These are phyloP conservation scores for Phaffomyces thermotolerans DNA, from an alignment of 805 yeast species.

Conservation along the genomic window DNA sequence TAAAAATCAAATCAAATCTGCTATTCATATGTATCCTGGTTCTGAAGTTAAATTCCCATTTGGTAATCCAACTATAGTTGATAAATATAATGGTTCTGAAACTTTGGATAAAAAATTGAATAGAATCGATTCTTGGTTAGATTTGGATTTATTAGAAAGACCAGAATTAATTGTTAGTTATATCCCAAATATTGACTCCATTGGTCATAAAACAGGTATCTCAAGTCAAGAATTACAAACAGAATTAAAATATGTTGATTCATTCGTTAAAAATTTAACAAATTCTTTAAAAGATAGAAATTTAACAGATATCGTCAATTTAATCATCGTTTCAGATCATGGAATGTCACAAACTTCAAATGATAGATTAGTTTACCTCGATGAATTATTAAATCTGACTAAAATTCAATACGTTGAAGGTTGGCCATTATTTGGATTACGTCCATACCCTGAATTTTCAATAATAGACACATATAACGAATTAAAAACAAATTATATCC, in stretches of 20 bases:
- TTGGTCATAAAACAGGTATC: slow-evolving; percentile 70
- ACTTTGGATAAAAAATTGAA: slow-evolving; percentile 46
- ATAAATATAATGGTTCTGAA: slow-evolving; percentile 60
- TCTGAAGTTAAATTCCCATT: slow-evolving; percentile 58
- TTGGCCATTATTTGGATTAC: slow-evolving; percentile 78
- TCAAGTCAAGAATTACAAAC: slow-evolving; percentile 47
- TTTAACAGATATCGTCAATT: slow-evolving; percentile 57
- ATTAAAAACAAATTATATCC: slow-evolving; percentile 27
- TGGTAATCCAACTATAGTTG: slow-evolving; percentile 47
- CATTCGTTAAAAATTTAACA: slow-evolving; percentile 44
- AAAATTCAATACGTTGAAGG: slow-evolving; percentile 64
- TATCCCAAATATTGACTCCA: slow-evolving; percentile 75
- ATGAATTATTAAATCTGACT: slow-evolving; percentile 51
- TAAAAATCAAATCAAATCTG: slow-evolving; percentile 51
- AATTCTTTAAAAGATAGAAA: slow-evolving; percentile 46
- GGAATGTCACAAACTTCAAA: slow-evolving; percentile 88
- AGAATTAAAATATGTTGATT: slow-evolving; percentile 60
- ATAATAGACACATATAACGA: slow-evolving; percentile 41
- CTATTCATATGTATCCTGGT: slow-evolving; percentile 98
- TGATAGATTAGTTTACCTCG: slow-evolving; percentile 60
- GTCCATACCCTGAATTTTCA: slow-evolving; percentile 41
- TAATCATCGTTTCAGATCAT: slow-evolving; percentile 80
- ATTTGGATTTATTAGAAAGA: slow-evolving; percentile 41
- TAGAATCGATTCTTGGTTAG: slow-evolving; percentile 64
- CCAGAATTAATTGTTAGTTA: slow-evolving; percentile 76